Evolutionary conservation across 2,329 filamentous ascomycete genomes (phyloP).

Genomic region (Pseudopyrenochaeta lycopersici): DNA sequence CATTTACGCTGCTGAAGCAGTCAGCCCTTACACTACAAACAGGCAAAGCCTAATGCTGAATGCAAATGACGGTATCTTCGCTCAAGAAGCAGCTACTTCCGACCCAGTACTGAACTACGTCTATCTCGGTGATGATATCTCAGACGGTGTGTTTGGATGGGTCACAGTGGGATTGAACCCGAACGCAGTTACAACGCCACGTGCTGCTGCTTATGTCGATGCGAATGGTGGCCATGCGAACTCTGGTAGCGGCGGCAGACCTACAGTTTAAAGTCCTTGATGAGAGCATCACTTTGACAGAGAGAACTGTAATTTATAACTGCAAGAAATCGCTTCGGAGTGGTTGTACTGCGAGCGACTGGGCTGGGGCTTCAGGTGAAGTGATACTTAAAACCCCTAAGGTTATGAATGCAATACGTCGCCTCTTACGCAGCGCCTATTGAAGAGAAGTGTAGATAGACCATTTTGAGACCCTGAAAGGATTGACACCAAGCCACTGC

Average conservation of each 20-base stretch:
- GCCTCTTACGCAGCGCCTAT: too few species aligned
- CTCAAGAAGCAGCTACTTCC: constrained; percentile 30
- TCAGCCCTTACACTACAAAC: constrained; percentile 52
- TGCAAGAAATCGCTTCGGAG: too few species aligned
- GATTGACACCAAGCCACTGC: not conserved
- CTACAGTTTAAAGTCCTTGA: not conserved
- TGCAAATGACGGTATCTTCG: constrained; percentile 38
- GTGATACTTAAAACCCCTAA: too few species aligned
- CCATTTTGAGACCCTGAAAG: too few species aligned
- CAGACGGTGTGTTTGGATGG: constrained; percentile 37
- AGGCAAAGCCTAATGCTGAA: constrained; percentile 24
- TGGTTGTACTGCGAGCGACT: too few species aligned
- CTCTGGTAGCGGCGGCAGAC: constrained; percentile 1
- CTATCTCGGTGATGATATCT: constrained; percentile 28
- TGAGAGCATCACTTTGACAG: too few species aligned
- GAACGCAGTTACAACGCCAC: constrained; percentile 20
- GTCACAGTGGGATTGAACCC: constrained; percentile 34
- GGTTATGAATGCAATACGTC: too few species aligned
- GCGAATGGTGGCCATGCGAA: constrained; percentile 17
- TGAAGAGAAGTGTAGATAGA: too few species aligned
- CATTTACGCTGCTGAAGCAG: constrained; percentile 48
- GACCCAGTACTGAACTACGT: constrained; percentile 37
- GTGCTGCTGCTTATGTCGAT: constrained; percentile 12
- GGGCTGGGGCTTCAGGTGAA: too few species aligned
- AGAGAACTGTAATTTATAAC: too few species aligned